Percentiles rank a stretch among this genome's conserved stretches.
Evolutionary conservation across 2,329 filamentous ascomycete genomes (phyloP).

Genomic region (Dactylella cylindrospora): DNA sequence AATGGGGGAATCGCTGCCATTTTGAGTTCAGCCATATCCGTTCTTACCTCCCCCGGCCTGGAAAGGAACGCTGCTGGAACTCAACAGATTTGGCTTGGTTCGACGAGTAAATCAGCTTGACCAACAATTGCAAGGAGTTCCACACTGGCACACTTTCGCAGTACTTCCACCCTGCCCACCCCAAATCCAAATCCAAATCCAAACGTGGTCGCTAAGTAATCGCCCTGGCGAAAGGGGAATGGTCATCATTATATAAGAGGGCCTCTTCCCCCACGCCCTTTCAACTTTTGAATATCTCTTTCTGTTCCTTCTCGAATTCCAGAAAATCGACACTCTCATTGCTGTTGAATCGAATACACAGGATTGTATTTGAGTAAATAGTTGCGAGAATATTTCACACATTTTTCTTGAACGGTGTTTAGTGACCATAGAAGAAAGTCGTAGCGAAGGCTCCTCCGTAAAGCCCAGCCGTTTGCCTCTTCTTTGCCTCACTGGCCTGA

Average conservation of each 20-base stretch:
- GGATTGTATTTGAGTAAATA: constrained; percentile 17
- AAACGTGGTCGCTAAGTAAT: constrained; percentile 31
- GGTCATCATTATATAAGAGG: constrained; percentile 35
- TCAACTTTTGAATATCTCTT: constrained; percentile 17
- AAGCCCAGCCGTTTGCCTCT: too few species aligned
- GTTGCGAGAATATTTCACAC: constrained; percentile 33
- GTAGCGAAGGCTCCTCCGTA: too few species aligned
- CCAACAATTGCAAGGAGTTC: constrained; percentile 20
- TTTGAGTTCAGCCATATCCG: constrained; percentile 43
- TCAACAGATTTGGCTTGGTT: constrained; percentile 33
- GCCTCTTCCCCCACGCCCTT: constrained; percentile 35
- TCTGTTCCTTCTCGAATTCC: constrained; percentile 33
- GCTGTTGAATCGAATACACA: constrained; percentile 31
- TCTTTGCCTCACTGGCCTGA: too few species aligned
- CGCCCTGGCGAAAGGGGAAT: constrained; percentile 14
- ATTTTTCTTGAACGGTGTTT: too few species aligned
- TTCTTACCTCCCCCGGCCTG: too few species aligned
- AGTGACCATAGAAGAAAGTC: constrained; percentile 32
- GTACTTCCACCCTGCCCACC: constrained; percentile 33
- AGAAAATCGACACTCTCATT: constrained; percentile 40
- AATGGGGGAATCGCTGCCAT: constrained; percentile 41
- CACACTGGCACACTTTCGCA: too few species aligned
- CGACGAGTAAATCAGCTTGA: constrained; percentile 25
- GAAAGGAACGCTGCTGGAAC: constrained; percentile 24
- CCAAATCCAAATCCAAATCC: too few species aligned